Base-by-base conservation (phyloP, 1,139 yeast species). In the Candida pseudocylindracea region DNA sequence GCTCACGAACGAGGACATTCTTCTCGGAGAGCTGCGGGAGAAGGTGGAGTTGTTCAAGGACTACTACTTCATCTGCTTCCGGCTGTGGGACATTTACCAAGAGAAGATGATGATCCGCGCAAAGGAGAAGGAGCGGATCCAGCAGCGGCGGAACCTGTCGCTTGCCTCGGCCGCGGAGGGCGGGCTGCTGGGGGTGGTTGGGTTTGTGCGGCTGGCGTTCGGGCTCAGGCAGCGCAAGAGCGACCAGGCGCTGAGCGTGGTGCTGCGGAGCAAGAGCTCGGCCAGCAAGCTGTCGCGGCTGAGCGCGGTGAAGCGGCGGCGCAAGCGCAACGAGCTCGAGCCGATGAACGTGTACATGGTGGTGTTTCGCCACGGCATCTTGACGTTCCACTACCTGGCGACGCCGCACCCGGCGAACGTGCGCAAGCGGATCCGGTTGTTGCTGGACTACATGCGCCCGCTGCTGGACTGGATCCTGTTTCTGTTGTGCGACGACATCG, bases 341-440 rank as follows among this genome's bases (percentile, higher is more conserved):
- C 95, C 98, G 0, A 62, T 88, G 42, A 83, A 83, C 45, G 85
- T 88, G 70, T 91, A 88, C 51, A 78, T 85, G 45, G 69, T 88
- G 41, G 94, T 88, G 4, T 88, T 85, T 56, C 69, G 74, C 38
- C 75, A 83, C 37, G 96, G 93, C 12, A 93, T 88, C 9, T 57
- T 88, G 29, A 83, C 96, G 0, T 85, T 88, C 55, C 98, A 88
- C 54, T 83, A 81, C 52, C 73, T 85, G 10, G 83, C 94, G 7
- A 81, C 96, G 0, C 94, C 95, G 2, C 98, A 88, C 49, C 93
- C 96, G 0, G 79, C 83, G 35, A 88, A 88, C 48, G 98, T 88
- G 29, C 67, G 98, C 43, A 67, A 96, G 48, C 69, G 98, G 45
- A 93, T 93, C 0, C 61, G 98, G 36, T 57, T 88, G 39, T 61